These are phyloP conservation scores for Pinus tabuliformis DNA, from an alignment of 75 land plant species.

Conservation along the genomic window DNA sequence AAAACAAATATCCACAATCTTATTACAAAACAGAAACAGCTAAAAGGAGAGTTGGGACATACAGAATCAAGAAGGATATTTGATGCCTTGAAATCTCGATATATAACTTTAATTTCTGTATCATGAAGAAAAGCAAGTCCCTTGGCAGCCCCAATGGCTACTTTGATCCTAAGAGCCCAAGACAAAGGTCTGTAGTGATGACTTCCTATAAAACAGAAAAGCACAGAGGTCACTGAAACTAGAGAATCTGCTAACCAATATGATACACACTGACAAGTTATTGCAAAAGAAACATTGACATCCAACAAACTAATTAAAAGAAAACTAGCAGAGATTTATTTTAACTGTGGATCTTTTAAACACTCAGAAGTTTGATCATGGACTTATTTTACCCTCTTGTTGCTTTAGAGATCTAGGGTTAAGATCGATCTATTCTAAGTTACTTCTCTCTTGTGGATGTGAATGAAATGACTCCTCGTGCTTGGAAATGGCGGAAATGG, in stretches of 20 bases:
- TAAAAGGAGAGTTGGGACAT: background rate
- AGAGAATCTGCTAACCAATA: too few relatives aligned
- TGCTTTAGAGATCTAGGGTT: too few relatives aligned
- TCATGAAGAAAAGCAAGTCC: constrained; percentile 34
- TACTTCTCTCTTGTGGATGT: background rate
- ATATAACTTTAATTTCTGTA: constrained; percentile 15
- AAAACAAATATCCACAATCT: constrained; percentile 4
- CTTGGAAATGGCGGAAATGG: too few relatives aligned
- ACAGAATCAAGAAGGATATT: constrained; percentile 23
- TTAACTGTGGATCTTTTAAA: too few relatives aligned
- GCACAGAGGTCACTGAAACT: background rate
- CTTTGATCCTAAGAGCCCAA: constrained; percentile 27
- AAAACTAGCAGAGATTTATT: too few relatives aligned
- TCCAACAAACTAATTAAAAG: too few relatives aligned
- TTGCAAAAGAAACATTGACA: too few relatives aligned
- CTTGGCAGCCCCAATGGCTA: constrained; percentile 25
- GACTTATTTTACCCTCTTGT: too few relatives aligned
- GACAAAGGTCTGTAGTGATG: constrained; percentile 13
- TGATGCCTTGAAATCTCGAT: constrained; percentile 26
- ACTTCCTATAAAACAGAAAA: background rate
- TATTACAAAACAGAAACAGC: background rate
- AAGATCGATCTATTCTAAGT: too few relatives aligned
- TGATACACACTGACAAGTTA: too few relatives aligned
- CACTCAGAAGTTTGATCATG: too few relatives aligned
- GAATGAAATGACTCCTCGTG: background rate